These are phyloP conservation scores for Gossypium davidsonii DNA, from an alignment of 441 rosid species.

Conservation along the genomic window DNA sequence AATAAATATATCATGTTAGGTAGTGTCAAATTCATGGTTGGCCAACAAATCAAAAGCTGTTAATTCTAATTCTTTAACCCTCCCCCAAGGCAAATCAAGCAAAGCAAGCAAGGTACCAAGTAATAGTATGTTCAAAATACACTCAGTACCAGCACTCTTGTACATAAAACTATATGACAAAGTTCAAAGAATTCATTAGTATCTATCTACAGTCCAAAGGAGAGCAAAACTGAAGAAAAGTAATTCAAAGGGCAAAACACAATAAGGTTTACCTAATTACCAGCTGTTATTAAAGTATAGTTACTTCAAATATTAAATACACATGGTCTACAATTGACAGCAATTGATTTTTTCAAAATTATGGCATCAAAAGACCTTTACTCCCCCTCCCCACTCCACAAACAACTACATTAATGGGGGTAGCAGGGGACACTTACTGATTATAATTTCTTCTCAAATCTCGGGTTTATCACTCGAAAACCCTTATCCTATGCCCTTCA, in stretches of 20 bases:
- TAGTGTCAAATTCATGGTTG: conserved; percentile 29
- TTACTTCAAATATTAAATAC: conserved; percentile 18
- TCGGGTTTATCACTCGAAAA: no score
- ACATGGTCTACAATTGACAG: conserved; percentile 2
- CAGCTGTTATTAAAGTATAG: conserved; percentile 11
- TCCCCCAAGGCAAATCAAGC: conserved; percentile 11
- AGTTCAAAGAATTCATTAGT: conserved; percentile 1
- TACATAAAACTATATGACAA: background rate
- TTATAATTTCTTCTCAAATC: no score
- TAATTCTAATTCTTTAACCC: conserved; percentile 36
- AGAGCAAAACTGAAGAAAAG: conserved; percentile 8
- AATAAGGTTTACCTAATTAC: conserved; percentile 2
- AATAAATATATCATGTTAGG: conserved; percentile 13
- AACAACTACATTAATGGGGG: conserved; percentile 11
- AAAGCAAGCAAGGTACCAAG: conserved; percentile 6
- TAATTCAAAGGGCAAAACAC: background rate
- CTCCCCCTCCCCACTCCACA: background rate
- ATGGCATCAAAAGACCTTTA: background rate
- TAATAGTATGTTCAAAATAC: conserved; percentile 8
- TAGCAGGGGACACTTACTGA: background rate
- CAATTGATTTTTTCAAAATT: background rate
- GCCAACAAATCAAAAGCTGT: conserved; percentile 46
- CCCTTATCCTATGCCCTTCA: no score
- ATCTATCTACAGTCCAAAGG: conserved; percentile 6
- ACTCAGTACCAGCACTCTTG: background rate